A percentile compares a stretch with the other conserved stretches of the same genome.
Conservation (phyloP, 495 filamentous ascomycete genomes). For the Pseudomonodictys pantanalensis region DNA sequence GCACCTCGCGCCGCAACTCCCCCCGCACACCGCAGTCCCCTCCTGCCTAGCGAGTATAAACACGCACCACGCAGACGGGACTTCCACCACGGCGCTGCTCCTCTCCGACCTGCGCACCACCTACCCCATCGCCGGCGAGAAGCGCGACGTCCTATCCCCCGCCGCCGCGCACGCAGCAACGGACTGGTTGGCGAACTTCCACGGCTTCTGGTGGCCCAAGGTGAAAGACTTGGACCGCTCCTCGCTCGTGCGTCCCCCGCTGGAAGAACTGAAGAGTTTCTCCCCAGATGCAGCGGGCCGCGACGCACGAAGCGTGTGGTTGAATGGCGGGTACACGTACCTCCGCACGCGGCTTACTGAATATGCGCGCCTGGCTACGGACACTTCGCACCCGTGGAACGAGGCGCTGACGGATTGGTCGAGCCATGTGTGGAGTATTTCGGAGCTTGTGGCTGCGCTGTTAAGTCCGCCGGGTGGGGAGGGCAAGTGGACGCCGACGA, state of each 20-base stretch:
- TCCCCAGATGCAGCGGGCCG: no score
- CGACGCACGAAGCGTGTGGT: slow-evolving; percentile 39
- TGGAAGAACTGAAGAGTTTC: slow-evolving; percentile 36
- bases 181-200: slow-evolving; percentile 45
- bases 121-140: slow-evolving; percentile 21
- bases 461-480: slow-evolving; percentile 33
- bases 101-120: slow-evolving; percentile 39
- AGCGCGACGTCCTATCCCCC: slow-evolving; percentile 15
- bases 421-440: neutral
- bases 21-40: slow-evolving; percentile 33
- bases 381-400: slow-evolving; percentile 40
- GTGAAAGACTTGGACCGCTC: slow-evolving; percentile 16
- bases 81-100: slow-evolving; percentile 33
- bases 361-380: slow-evolving; percentile 33
- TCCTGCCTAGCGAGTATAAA: slow-evolving; percentile 37
- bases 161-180: slow-evolving; percentile 39
- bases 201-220: slow-evolving; percentile 40
- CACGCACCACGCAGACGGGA: slow-evolving; percentile 27
- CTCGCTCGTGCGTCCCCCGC: slow-evolving; percentile 38
- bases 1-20: slow-evolving; percentile 37
- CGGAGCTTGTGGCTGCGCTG: slow-evolving; percentile 37
- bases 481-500: slow-evolving; percentile 22
- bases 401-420: slow-evolving; percentile 30
- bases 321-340: slow-evolving; percentile 50
- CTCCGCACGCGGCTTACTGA: slow-evolving; percentile 46